phyloP scores from a whole-genome alignment of 1,284 basidiomycete species.

The Ceratobasidium sp. region DNA sequence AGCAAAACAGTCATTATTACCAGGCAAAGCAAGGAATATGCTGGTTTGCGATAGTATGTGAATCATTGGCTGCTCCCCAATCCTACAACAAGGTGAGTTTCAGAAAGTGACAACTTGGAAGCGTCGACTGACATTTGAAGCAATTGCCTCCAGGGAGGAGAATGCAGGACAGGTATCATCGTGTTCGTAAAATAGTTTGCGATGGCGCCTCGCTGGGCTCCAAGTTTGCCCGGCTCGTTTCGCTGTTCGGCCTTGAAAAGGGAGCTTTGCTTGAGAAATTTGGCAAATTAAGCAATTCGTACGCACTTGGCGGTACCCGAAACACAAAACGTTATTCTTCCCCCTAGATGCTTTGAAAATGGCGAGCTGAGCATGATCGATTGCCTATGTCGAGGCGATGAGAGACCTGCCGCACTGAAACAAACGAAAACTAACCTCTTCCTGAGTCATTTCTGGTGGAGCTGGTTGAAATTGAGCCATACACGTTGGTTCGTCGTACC shows the following conservation, averaged over 20 bases:
- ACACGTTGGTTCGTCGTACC: neutral
- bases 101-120: neutral
- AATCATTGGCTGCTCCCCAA: slow-evolving; percentile 73
- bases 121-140: slow-evolving; percentile 59
- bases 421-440: slow-evolving; percentile 9
- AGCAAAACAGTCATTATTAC: slow-evolving; percentile 76
- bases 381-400: slow-evolving; percentile 53
- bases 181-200: slow-evolving; percentile 76
- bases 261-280: neutral
- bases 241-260: slow-evolving; percentile 45
- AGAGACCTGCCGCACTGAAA: neutral
- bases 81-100: slow-evolving; percentile 52
- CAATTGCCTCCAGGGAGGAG: slow-evolving; percentile 69
- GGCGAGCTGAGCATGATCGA: slow-evolving; percentile 63
- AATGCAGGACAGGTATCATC: slow-evolving; percentile 67
- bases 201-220: slow-evolving; percentile 52
- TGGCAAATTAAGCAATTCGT: neutral
- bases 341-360: slow-evolving; percentile 55
- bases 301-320: slow-evolving; percentile 67
- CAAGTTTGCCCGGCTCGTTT: slow-evolving; percentile 46
- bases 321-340: slow-evolving; percentile 63
- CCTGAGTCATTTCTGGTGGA: slow-evolving; percentile 23
- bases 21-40: slow-evolving; percentile 66
- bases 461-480: neutral
- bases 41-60: slow-evolving; percentile 76